These are phyloP conservation scores for Suhomyces bolitotheri DNA, from an alignment of 1,139 yeast genomes.

Conservation along the genomic window DNA sequence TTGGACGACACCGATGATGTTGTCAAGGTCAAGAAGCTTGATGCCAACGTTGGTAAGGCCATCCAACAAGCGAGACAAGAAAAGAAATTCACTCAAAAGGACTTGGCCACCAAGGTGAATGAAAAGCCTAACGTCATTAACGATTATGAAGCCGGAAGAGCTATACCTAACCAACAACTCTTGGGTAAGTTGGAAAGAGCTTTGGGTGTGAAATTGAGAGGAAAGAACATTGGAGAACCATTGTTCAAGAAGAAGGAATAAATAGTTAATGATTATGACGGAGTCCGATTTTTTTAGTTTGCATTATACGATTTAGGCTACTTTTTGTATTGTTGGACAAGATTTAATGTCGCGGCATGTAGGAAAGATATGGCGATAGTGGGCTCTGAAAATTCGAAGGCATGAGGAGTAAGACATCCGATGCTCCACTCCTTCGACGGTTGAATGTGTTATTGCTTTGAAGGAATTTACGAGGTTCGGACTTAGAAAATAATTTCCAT, in stretches of 20 bases:
- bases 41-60: constrained; percentile 80
- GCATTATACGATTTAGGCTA: constrained; percentile 10
- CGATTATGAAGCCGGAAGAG: constrained; percentile 97
- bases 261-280: constrained; percentile 7
- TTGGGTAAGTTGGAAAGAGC: constrained; percentile 92
- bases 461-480: too few relatives aligned
- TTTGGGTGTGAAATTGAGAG: constrained; percentile 91
- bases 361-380: too few relatives aligned
- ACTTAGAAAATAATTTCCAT: too few relatives aligned
- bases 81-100: constrained; percentile 89
- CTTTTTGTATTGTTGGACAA: not conserved
- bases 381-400: too few relatives aligned
- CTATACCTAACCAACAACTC: constrained; percentile 93
- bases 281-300: constrained; percentile 8
- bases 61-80: constrained; percentile 86
- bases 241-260: constrained; percentile 64
- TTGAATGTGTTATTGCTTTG: too few relatives aligned
- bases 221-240: constrained; percentile 93
- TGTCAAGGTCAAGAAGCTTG: constrained; percentile 88
- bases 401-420: too few relatives aligned
- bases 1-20: constrained; percentile 93
- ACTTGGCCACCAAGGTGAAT: constrained; percentile 89
- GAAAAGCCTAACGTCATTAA: constrained; percentile 95
- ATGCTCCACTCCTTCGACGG: too few relatives aligned
- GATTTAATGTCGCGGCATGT: not conserved